Percentiles rank a stretch among this genome's conserved stretches.
phyloP scores from a whole-genome alignment of 1,284 basidiomycete genomes.

The Farysia itapuensis region DNA sequence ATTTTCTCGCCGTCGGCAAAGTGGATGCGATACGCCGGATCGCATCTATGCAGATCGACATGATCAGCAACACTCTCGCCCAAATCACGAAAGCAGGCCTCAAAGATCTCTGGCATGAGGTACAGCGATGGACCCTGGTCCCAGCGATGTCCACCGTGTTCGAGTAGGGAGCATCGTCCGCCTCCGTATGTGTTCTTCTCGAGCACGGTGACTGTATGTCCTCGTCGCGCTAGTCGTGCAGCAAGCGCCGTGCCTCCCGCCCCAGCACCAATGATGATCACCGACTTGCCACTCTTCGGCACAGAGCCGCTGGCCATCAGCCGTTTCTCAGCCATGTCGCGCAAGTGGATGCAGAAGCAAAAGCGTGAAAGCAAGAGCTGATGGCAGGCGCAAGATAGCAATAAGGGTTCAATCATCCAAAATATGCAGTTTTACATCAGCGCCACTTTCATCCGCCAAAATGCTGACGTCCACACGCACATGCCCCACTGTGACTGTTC shows the following conservation, averaged over 20 bases:
- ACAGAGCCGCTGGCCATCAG: no score
- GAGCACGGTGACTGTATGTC: slow-evolving; percentile 62
- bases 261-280: slow-evolving; percentile 62
- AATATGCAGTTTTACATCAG: no score
- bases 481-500: no score
- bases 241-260: slow-evolving; percentile 64
- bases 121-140: slow-evolving; percentile 63
- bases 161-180: slow-evolving; percentile 64
- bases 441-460: no score
- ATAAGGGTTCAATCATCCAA: no score
- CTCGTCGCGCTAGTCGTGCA: slow-evolving; percentile 62
- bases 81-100: slow-evolving; percentile 63
- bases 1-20: slow-evolving; percentile 57
- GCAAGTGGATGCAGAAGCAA: no score
- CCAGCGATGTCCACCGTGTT: slow-evolving; percentile 62
- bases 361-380: no score
- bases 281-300: slow-evolving; percentile 34
- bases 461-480: no score
- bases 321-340: no score
- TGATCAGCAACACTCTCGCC: slow-evolving; percentile 62
- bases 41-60: slow-evolving; percentile 59
- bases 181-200: slow-evolving; percentile 61
- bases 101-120: slow-evolving; percentile 64
- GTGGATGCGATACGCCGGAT: slow-evolving; percentile 51
- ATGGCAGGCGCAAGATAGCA: no score